phyloP scores from a whole-genome alignment of 2,329 filamentous ascomycete genomes.

The Monosporascus sp. region DNA sequence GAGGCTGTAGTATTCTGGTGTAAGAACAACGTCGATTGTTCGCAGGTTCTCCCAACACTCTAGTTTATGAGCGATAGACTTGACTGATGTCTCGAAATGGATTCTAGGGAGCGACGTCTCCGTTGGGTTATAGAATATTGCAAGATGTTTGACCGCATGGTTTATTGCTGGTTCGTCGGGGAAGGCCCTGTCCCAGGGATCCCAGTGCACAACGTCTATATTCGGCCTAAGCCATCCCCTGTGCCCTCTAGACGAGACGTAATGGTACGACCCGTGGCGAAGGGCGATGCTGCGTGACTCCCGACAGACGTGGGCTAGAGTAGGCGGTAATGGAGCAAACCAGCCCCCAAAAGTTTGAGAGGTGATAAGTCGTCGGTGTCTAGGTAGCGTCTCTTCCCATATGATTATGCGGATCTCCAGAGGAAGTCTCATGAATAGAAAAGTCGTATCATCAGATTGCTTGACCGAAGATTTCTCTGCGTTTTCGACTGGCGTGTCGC shows the following conservation, averaged over 20 bases:
- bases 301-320: not conserved
- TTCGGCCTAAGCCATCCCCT: not conserved
- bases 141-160: not conserved
- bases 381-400: not conserved
- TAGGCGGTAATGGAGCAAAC: not conserved
- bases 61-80: not conserved
- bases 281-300: not conserved
- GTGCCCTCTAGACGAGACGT: not conserved
- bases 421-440: not conserved
- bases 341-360: fast-evolving
- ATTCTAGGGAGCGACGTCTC: not conserved
- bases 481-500: not conserved
- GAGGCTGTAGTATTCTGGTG: fast-evolving
- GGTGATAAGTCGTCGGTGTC: not conserved
- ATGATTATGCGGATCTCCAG: not conserved
- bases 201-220: not conserved
- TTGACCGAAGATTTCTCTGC: not conserved
- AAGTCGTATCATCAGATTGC: not conserved
- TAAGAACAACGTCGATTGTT: not conserved
- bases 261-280: not conserved
- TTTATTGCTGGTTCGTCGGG: not conserved
- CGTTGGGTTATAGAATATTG: not conserved
- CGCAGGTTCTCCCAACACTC: not conserved
- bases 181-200: not conserved
- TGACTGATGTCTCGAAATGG: not conserved